phyloP scores from a whole-genome alignment of 306 rosid species.

The Carpinus fangiana region DNA sequence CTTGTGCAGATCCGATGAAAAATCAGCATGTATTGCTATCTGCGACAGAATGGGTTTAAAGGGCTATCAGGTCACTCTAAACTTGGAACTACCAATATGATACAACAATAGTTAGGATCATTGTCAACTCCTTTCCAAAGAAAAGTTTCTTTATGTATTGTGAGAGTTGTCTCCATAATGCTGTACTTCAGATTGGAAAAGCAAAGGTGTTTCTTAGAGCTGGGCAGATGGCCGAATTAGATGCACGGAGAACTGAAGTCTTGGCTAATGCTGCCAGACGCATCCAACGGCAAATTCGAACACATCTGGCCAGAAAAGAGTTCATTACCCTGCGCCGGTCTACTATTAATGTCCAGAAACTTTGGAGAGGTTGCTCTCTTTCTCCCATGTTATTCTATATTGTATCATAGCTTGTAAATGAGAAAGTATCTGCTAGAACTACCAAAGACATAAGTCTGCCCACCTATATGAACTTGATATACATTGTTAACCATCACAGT shows the following conservation, averaged over 20 bases:
- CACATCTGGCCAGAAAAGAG: slow-evolving; percentile 70
- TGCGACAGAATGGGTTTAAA: slow-evolving; percentile 76
- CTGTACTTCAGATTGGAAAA: slow-evolving; percentile 67
- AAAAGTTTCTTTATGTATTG: slow-evolving; percentile 13
- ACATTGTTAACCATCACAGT: not conserved
- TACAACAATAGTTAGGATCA: slow-evolving; percentile 11
- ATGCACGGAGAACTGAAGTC: slow-evolving; percentile 79
- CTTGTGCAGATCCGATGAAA: slow-evolving; percentile 72
- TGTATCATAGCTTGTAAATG: not conserved
- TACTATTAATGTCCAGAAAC: slow-evolving; percentile 63
- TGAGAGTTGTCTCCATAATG: slow-evolving; percentile 16
- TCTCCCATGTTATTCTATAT: slow-evolving; percentile 1
- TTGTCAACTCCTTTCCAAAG: not conserved
- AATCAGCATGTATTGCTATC: slow-evolving; percentile 68
- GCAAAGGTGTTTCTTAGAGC: slow-evolving; percentile 87
- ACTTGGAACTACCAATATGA: slow-evolving; percentile 16
- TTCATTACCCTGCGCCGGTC: slow-evolving; percentile 59
- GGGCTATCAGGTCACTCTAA: slow-evolving; percentile 73
- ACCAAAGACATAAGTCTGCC: not conserved
- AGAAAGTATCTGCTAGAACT: not conserved
- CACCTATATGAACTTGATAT: not conserved
- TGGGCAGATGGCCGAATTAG: slow-evolving; percentile 94
- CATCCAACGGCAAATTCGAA: slow-evolving; percentile 79
- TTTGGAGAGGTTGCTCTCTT: slow-evolving; percentile 64
- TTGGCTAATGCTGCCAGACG: slow-evolving; percentile 71